These are phyloP conservation scores for Penicillium alfredii DNA, from an alignment of 495 filamentous ascomycete genomes.

Conservation along the genomic window DNA sequence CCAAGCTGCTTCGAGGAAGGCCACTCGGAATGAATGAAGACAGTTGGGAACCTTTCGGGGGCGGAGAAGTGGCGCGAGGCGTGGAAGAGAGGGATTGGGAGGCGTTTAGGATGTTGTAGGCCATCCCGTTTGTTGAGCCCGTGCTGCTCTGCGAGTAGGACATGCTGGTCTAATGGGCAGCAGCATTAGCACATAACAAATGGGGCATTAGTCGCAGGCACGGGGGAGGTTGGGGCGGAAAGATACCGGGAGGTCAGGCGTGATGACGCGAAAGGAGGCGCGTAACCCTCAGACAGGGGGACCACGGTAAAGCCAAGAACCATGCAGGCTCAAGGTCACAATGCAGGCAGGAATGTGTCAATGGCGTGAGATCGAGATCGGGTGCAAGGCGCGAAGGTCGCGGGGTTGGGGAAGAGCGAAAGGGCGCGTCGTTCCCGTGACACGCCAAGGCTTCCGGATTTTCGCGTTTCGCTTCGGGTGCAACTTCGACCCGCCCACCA, in stretches of 20 bases:
- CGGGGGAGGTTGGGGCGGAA: slow-evolving; percentile 16
- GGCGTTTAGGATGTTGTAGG: slow-evolving; percentile 43
- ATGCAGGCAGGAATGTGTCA: slow-evolving; percentile 13
- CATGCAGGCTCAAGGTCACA: slow-evolving; percentile 10
- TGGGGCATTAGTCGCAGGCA: slow-evolving; percentile 7
- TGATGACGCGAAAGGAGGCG: slow-evolving; percentile 35
- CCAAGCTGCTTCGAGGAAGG: slow-evolving; percentile 30
- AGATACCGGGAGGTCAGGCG: slow-evolving; percentile 22
- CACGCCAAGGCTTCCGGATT: slow-evolving; percentile 27
- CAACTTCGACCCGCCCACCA: slow-evolving; percentile 22
- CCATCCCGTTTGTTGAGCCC: slow-evolving; percentile 36
- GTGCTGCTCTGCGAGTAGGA: slow-evolving; percentile 42
- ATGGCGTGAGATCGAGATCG: not conserved
- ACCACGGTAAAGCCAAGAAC: slow-evolving; percentile 16
- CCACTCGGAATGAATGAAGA: slow-evolving; percentile 43
- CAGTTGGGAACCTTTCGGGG: slow-evolving; percentile 41
- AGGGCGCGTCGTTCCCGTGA: slow-evolving; percentile 34
- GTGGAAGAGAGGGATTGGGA: slow-evolving; percentile 49
- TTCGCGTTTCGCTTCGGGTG: slow-evolving; percentile 22
- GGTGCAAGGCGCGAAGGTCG: slow-evolving; percentile 21
- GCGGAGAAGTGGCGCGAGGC: slow-evolving; percentile 47
- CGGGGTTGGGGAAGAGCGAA: slow-evolving; percentile 18
- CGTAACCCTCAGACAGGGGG: slow-evolving; percentile 27
- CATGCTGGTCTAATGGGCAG: slow-evolving; percentile 18
- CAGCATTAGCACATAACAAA: slow-evolving; percentile 11